These are phyloP conservation scores for Saksenaea oblongispora DNA, from an alignment of 371 early-diverging fungal genomes.

Conservation along the genomic window DNA sequence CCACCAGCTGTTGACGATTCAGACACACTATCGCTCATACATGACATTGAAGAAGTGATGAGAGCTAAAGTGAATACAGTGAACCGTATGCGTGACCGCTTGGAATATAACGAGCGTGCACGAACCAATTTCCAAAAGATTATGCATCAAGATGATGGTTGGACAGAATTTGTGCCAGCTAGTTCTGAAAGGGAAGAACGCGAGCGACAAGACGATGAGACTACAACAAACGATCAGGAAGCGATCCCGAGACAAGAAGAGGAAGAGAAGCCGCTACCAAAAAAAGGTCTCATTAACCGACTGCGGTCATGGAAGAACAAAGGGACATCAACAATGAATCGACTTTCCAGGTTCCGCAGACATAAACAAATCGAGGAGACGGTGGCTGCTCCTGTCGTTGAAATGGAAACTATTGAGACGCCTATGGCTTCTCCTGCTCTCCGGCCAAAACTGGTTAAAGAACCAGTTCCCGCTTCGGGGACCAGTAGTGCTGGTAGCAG, in stretches of 20 bases:
- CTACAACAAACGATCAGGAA: neutral
- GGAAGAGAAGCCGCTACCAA: neutral
- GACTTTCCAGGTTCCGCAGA: conserved; percentile 5
- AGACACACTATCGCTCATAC: conserved; percentile 22
- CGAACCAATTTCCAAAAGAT: conserved; percentile 35
- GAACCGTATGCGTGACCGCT: conserved; percentile 46
- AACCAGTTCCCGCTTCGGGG: conserved; percentile 1
- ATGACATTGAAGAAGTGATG: conserved; percentile 34
- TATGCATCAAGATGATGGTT: conserved; percentile 32
- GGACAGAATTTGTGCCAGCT: conserved; percentile 46
- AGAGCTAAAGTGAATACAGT: conserved; percentile 42
- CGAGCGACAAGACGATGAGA: neutral
- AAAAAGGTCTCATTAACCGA: neutral
- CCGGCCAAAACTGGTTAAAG: conserved; percentile 12
- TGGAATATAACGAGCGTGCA: conserved; percentile 48
- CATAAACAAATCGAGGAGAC: neutral
- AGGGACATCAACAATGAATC: neutral
- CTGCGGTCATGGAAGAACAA: conserved; percentile 13
- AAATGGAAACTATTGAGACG: conserved; percentile 45
- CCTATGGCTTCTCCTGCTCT: conserved; percentile 37
- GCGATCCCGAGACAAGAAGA: neutral
- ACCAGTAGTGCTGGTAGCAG: neutral
- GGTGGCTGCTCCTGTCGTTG: conserved; percentile 23
- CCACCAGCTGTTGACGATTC: conserved; percentile 49
- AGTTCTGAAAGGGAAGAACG: neutral